Evolutionary conservation across 2,329 filamentous ascomycete genomes (phyloP), one percentile per base, ranked within the genome.

Genomic region (Hyphodiscus sp.): DNA sequence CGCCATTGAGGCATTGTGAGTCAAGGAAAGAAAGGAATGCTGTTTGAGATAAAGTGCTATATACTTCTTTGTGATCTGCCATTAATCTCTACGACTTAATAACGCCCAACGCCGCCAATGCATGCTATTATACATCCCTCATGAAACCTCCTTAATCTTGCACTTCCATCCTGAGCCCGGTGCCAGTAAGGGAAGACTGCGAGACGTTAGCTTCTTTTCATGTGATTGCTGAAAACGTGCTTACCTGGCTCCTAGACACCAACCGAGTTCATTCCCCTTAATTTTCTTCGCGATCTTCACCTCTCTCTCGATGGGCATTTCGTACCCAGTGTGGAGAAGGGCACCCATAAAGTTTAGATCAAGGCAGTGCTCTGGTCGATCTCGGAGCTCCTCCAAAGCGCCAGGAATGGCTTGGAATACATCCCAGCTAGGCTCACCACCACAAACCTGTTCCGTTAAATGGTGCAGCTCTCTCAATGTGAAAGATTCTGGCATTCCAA

Each of bases 241-340:
- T 75, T 76, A 94, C 89, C 90, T 96, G 61, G 94, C 94, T 71
- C 94, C 94, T 67, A 99, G 78, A 74, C 92, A 97, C 94, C 94
- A 99, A 41, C 94, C 94, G 65, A 99, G 74, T 75, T 99, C 95
- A 70, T 96, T 96, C 53, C 85, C 85, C 76, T 95, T 92, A 68
- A 99, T 95, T 80, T 96, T 96, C 87, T 99, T 99, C 56, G 92
- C 94, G 68, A 96, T 95, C 78, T 89, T 92, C 61, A 99, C 91
- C 72, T 99, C 94, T 41, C 95, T 82, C 62, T 96, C 89, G 64
- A 97, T 85, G 3, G 92, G 92, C 90, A 99, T 96, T 63, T 97
- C 94, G 67, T 99, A 99, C 2, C 94, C 94, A 6, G 90, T 95
- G 72, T 97, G 91, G 51, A 97, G 75, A 53, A 99, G 77, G 23